Base-by-base conservation (phyloP, 352 stramenopile genomes). In the Thalassiosira sp. region DNA sequence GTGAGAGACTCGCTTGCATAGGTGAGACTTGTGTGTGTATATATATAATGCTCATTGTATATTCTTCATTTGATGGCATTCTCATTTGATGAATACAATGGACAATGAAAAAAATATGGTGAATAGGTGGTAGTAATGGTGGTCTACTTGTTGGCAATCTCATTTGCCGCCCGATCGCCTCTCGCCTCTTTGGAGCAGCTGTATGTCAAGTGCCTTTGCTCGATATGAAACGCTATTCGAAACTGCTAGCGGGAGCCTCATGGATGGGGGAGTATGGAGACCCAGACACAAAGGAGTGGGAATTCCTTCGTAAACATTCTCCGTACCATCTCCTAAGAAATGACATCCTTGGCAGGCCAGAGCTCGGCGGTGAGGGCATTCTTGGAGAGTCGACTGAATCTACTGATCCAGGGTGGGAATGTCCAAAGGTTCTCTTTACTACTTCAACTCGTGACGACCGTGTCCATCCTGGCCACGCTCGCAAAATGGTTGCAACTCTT, bases 161-260 rank as follows among this genome's bases (percentile, higher is more conserved):
- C 35, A 95, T 96, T 77, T 92, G 94, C 61, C 90, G 92, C 10
- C 74, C 69, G 13, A 48, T 76, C 18, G 40, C 77, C 6, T 94
- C 94, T 0, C 82, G 95, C 13, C 82, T 97, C 15, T 97, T 95
- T 69, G 88, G 93, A 31, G 94, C 90, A 15, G 90, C 87, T 7
- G 90, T 97, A 18, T 94, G 90, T 18, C 90, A 93, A 68, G 95
- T 97, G 16, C 93, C 94, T 15, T 91, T 98, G 27, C 92, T 97
- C 77, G 94, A 97, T 81, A 98, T 97, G 94, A 90, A 96, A 49
- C 85, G 92, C n/a, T 98, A 97, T 83, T 91, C 95, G 75, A 95
- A 95, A 74, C 95, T 97, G 56, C 95, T 95, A 5, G 94, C 95
- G 51, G 94, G 94, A 7, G 85, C 85, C 10, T 86, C 70, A 1